Conservation (phyloP, 176 grass and related monocot genomes). For the Triticum timopheevii region DNA sequence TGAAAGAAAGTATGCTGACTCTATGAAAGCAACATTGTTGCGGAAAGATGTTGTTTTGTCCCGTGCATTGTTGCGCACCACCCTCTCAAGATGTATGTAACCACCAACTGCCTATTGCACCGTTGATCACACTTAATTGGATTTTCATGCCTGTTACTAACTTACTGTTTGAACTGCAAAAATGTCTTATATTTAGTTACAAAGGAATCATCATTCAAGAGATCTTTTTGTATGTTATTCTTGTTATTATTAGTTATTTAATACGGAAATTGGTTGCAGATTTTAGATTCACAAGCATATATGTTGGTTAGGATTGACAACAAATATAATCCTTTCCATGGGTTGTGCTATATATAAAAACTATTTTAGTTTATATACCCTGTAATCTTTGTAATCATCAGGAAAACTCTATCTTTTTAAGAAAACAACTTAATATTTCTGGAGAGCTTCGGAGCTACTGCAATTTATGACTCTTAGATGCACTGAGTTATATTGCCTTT, state of each 20-base stretch:
- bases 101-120: not conserved
- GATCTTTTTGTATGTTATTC: not conserved
- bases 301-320: not conserved
- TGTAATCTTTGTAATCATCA: not conserved
- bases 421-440: not conserved
- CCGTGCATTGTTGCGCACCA: conserved; percentile 71
- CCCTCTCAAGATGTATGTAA: conserved; percentile 91
- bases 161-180: not conserved
- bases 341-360: not conserved
- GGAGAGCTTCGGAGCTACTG: not conserved
- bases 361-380: too few species aligned
- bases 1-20: conserved; percentile 62
- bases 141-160: not conserved
- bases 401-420: not conserved
- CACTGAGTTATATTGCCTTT: not conserved
- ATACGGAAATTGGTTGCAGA: not conserved
- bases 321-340: not conserved
- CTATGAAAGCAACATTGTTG: conserved; percentile 48
- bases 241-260: not conserved
- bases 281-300: not conserved
- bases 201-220: not conserved
- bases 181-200: too few species aligned
- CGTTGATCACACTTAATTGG: not conserved
- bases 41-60: conserved; percentile 71
- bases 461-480: not conserved